Base-by-base conservation (phyloP, 805 yeast genomes). In the Teunomyces barrocoloradensis region DNA sequence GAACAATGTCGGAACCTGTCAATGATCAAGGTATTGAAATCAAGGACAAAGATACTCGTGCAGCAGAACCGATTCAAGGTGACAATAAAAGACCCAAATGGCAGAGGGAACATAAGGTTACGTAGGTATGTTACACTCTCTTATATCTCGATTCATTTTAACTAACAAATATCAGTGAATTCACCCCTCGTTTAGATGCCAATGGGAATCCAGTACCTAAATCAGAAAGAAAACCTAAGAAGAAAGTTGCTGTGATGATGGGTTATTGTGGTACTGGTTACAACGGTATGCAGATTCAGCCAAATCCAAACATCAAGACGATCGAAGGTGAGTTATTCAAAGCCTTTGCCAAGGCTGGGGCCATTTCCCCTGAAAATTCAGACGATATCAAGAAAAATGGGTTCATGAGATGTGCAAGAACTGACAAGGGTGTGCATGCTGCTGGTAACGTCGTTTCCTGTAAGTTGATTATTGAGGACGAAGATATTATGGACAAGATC, bases 181-280 rank as follows among this genome's bases (percentile, higher is more conserved):
- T 61, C 56, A 60, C 58, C 10, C 69, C 81, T 59, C 52, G 72
- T 59, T 56, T 81, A 64, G 90, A 85, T 62, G 86, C 72, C 13
- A 66, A 81, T 25, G 92, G 91, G 10, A 75, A 80, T 29, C 83
- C 84, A 2, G 64, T 81, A 35, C 81, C 76, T 35, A 75, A 73
- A 47, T 63, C 71, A 11, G 87, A 81, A 53, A 77, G 90, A 65
- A 80, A 77, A 53, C 96, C 98, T 18, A 91, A 91, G 75, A 80
- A 82, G 58, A 91, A 91, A 62, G 96, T 89, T 18, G 97, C 96
- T 0, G 82, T 87, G 58, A 76, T 89, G 82, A 75, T 91, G 54
- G 97, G 98, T 4, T 91, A 91, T 70, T 91, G 97, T 64, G 98
- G 98, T 36, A 84, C 96, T 0, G 97, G 97, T 0, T 91, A 91